These are phyloP conservation scores for Monosporozyma servazzii DNA, from an alignment of 805 yeast genomes.

Conservation along the genomic window DNA sequence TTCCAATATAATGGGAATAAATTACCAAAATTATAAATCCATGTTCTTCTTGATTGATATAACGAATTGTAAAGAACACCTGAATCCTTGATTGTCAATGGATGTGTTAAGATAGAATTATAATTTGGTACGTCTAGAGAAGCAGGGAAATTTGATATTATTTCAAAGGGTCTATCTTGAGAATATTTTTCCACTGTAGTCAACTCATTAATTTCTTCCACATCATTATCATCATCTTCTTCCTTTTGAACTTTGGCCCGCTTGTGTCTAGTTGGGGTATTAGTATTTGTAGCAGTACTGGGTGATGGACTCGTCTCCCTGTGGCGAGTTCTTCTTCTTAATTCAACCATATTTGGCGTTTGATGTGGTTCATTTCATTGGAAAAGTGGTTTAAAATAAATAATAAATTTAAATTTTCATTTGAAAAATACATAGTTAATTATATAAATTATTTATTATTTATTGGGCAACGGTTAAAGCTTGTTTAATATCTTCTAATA, in stretches of 20 bases:
- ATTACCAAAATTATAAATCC: slow-evolving; percentile 43
- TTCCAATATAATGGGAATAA: slow-evolving; percentile 79
- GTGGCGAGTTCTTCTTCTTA: background rate
- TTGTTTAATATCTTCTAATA: slow-evolving; percentile 59
- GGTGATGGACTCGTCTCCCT: background rate
- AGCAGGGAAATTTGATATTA: slow-evolving; percentile 58
- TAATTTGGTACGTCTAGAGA: slow-evolving; percentile 47
- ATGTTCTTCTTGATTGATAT: slow-evolving; percentile 59
- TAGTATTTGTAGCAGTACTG: no score
- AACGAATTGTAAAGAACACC: slow-evolving; percentile 65
- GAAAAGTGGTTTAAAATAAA: background rate
- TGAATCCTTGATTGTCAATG: slow-evolving; percentile 62
- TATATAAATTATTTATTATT: background rate
- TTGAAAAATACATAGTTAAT: background rate
- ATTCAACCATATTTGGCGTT: background rate
- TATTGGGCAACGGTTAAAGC: slow-evolving; percentile 40
- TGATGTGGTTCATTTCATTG: background rate
- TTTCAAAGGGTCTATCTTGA: slow-evolving; percentile 35
- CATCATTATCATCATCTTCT: background rate
- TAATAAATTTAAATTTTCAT: no score
- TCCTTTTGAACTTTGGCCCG: slow-evolving; percentile 18
- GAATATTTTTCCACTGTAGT: background rate
- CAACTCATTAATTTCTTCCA: background rate
- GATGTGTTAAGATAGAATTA: slow-evolving; percentile 49
- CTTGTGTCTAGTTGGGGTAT: slow-evolving; percentile 6